phyloP scores from a whole-genome alignment of 495 filamentous ascomycete genomes.

The Amniculicola lignicola region DNA sequence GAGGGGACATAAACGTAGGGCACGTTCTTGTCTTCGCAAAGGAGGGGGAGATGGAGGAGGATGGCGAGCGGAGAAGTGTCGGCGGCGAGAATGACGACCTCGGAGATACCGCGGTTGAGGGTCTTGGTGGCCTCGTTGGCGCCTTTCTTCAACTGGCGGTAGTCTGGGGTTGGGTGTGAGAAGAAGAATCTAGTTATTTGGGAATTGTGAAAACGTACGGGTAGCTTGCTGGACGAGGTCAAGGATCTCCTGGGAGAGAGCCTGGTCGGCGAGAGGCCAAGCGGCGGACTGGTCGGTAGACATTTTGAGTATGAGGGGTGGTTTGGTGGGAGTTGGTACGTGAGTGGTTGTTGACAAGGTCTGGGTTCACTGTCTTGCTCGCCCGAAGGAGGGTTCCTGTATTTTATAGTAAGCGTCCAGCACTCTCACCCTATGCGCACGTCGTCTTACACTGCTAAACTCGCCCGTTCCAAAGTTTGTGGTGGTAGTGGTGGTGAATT shows the following conservation, averaged over 20 bases:
- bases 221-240: slow-evolving; percentile 81
- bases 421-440: not conserved
- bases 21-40: slow-evolving; percentile 60
- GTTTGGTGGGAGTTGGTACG: not conserved
- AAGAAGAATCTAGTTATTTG: not conserved
- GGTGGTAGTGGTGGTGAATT: slow-evolving; percentile 10
- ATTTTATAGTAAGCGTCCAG: not conserved
- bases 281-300: slow-evolving; percentile 49
- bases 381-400: slow-evolving; percentile 30
- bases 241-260: slow-evolving; percentile 24
- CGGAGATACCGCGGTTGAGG: slow-evolving; percentile 80
- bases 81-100: slow-evolving; percentile 84
- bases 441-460: slow-evolving; percentile 24
- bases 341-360: not conserved
- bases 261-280: slow-evolving; percentile 80
- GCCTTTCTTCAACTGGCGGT: slow-evolving; percentile 61
- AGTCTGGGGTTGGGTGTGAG: not conserved
- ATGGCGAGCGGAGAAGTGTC: slow-evolving; percentile 69
- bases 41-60: slow-evolving; percentile 84
- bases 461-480: slow-evolving; percentile 22
- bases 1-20: slow-evolving; percentile 68
- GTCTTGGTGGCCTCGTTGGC: slow-evolving; percentile 71
- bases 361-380: slow-evolving; percentile 27
- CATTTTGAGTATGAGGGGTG: slow-evolving; percentile 10
- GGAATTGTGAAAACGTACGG: too few species aligned